These are phyloP conservation scores for Chrysosporium queenslandicum DNA, from an alignment of 2,329 filamentous ascomycete species.

Conservation along the genomic window DNA sequence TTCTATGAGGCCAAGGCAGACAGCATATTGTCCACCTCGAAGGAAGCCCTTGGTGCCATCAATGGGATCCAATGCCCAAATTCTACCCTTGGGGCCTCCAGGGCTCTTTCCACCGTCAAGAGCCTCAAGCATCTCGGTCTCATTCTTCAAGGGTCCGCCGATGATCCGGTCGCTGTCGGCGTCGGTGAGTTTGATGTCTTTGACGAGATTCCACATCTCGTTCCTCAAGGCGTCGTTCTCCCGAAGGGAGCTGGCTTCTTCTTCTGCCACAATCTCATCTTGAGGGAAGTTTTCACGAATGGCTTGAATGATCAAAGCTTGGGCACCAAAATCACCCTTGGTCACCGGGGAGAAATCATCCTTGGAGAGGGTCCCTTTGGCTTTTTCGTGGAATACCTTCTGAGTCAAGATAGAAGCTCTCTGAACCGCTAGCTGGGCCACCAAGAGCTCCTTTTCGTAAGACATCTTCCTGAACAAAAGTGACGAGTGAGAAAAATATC, in stretches of 20 bases:
- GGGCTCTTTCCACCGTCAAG: conserved; percentile 45
- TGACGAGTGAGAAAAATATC: conserved; percentile 19
- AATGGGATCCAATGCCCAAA: conserved; percentile 96
- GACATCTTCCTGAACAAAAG: conserved; percentile 28
- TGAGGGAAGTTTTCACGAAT: conserved; percentile 80
- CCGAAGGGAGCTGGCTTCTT: conserved; percentile 74
- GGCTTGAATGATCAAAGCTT: conserved; percentile 88
- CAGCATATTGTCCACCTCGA: conserved; percentile 90
- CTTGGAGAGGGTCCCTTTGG: conserved; percentile 90
- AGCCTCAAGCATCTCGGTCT: conserved; percentile 51
- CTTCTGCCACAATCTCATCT: conserved; percentile 89
- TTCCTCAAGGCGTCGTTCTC: conserved; percentile 58
- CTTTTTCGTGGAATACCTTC: conserved; percentile 72
- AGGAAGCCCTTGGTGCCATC: conserved; percentile 97
- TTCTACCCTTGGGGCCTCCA: conserved; percentile 43
- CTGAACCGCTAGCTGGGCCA: conserved; percentile 82
- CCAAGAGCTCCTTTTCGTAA: conserved; percentile 68
- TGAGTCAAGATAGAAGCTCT: conserved; percentile 67
- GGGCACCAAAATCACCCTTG: conserved; percentile 94
- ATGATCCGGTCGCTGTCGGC: conserved; percentile 54
- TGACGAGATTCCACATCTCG: conserved; percentile 77
- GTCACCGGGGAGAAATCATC: conserved; percentile 94
- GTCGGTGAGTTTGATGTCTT: conserved; percentile 59
- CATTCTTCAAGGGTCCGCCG: conserved; percentile 57
- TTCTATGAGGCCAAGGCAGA: conserved; percentile 83